Base-by-base conservation (phyloP, 768 basidiomycete genomes). In the Leccinum imitatum region DNA sequence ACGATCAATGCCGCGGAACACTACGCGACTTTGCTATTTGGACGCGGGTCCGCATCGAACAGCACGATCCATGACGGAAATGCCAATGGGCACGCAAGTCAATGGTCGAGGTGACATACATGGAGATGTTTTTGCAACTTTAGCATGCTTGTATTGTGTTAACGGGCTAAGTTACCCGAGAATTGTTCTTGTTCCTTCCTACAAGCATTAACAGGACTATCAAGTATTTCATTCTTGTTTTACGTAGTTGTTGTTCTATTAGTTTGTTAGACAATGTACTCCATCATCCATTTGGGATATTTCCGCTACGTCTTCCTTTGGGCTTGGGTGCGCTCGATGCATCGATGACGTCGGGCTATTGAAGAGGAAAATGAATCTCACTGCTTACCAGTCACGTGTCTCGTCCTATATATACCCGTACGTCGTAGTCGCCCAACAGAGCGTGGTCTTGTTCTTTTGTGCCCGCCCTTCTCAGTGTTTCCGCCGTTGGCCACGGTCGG, bases 1-100 rank as follows among this genome's bases (percentile, higher is more conserved):
- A 89, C 88, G 14, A 71, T 91, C 50, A 84, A 79, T 57, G 85
- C 83, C 37, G 89, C 90, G 11, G 89, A 90, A 67, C 84, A 87
- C 57, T 87, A 87, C 67, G 85, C 87, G 5, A 84, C 84, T 6
- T 80, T 89, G 61, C 73, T 88, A 37, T 89, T 90, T 59, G 86
- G 87, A n/a, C 80, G 86, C 30, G 70, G 73, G 41, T 71, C 76
- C 9, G 50, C 71, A 37, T 67, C 73, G 25, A 73, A 65, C 46
- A 54, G 57, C 53, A 51, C 56, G 53, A 50, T 51, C 41, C 68
- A 71, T 31, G 73, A 71, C 56, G 66, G 62, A 41, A 64, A 62
- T 23, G 53, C 57, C 47, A 65, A 59, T 52, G 71, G 67, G 50
- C 68, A 65, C 54, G 61, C 23, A 13, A 15, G 23, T 25, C 21